Conservation (phyloP, 768 basidiomycete genomes). For the Tephrocybe sp. region DNA sequence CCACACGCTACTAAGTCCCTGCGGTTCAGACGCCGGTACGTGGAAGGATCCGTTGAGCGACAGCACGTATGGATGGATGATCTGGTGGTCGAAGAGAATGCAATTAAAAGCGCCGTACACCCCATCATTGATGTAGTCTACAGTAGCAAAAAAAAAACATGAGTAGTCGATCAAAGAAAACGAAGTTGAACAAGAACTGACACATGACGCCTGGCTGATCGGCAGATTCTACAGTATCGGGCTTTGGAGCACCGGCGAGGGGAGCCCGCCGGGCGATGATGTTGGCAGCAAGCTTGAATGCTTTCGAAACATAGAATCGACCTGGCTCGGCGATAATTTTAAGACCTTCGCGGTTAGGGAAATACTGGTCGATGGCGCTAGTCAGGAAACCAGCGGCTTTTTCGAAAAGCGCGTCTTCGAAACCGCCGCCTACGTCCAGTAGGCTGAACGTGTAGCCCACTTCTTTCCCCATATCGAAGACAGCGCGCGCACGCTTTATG, state of each 20-base stretch:
- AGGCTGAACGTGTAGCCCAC: constrained; percentile 82
- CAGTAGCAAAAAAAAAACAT: constrained; percentile 13
- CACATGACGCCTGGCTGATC: constrained; percentile 78
- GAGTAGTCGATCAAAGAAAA: constrained; percentile 4
- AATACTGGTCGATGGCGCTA: constrained; percentile 72
- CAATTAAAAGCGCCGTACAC: constrained; percentile 98
- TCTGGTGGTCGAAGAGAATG: constrained; percentile 96
- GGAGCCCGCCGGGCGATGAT: constrained; percentile 87
- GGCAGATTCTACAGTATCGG: constrained; percentile 26
- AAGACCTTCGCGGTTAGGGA: constrained; percentile 70
- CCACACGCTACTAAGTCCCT: constrained; percentile 79
- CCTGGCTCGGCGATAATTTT: constrained; percentile 96
- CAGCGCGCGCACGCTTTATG: constrained; percentile 74
- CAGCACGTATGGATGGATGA: constrained; percentile 80
- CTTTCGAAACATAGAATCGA: constrained; percentile 88
- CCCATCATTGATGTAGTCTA: constrained; percentile 99
- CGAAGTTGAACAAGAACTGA: constrained; percentile 47
- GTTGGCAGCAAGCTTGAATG: constrained; percentile 90
- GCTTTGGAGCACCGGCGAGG: constrained; percentile 32
- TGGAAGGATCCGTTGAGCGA: constrained; percentile 71
- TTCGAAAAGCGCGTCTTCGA: constrained; percentile 87
- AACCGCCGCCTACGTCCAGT: constrained; percentile 95
- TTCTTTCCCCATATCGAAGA: constrained; percentile 84
- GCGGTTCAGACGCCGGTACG: constrained; percentile 41
- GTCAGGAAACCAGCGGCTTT: constrained; percentile 70